A percentile compares a stretch with the other conserved stretches of the same genome.
These are phyloP conservation scores for Pseudopyricularia javanii DNA, from an alignment of 2,329 filamentous ascomycete species.

Conservation along the genomic window DNA sequence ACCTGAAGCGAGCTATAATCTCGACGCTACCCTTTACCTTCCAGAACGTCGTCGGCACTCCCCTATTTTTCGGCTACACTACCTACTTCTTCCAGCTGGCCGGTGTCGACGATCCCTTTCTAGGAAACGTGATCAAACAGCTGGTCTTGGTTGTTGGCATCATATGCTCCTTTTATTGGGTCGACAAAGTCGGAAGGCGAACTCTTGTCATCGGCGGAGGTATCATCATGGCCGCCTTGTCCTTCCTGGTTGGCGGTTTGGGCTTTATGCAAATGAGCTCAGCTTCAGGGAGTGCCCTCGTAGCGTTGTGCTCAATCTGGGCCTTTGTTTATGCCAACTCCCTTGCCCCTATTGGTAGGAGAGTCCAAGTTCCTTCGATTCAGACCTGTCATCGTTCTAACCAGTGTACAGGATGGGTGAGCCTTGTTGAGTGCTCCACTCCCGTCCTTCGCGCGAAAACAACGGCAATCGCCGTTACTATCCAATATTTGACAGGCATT, in stretches of 20 bases:
- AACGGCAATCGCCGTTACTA: constrained; percentile 1
- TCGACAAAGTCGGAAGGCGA: constrained; percentile 7
- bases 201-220: constrained; percentile 1
- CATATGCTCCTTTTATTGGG: constrained; percentile 7
- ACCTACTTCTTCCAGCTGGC: constrained; percentile 13
- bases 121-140: constrained; percentile 9
- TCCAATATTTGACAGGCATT: constrained; percentile 3
- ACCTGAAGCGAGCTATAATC: constrained; percentile 10
- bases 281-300: constrained; percentile 5
- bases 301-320: constrained; percentile 6
- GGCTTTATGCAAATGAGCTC: constrained; percentile 4
- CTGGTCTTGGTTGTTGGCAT: constrained; percentile 7
- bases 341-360: constrained; percentile 4
- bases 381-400: no score
- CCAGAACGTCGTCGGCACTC: constrained; percentile 11
- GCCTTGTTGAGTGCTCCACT: constrained; percentile 2
- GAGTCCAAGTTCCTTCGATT: no score
- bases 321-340: constrained; percentile 6
- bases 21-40: constrained; percentile 10
- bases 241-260: constrained; percentile 4
- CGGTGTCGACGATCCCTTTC: constrained; percentile 10
- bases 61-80: constrained; percentile 11
- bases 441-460: constrained; percentile 3
- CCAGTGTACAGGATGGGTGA: background rate
- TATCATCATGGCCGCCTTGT: background rate